Percentiles rank a stretch among this genome's conserved stretches.
Conservation (phyloP, 495 filamentous ascomycete species). For the Aspergillus heteromorphus region DNA sequence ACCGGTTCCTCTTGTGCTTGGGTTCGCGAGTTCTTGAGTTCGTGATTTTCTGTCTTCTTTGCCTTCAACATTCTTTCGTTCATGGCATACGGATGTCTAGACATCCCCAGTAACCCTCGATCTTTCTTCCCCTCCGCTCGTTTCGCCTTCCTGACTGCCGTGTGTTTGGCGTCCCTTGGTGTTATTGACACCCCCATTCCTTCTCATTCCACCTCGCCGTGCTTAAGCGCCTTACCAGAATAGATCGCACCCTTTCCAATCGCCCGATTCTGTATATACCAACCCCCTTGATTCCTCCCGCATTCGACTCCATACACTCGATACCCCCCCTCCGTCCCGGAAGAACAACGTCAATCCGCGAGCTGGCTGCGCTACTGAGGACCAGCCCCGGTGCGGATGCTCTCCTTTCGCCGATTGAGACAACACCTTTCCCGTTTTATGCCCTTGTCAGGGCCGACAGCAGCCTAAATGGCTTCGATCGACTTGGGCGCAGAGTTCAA, state of each 20-base stretch:
- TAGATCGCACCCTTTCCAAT: neutral
- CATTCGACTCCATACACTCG: neutral
- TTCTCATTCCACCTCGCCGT: neutral
- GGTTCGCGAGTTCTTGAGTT: conserved; percentile 4
- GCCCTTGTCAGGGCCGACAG: conserved; percentile 24
- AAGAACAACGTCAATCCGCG: conserved; percentile 1
- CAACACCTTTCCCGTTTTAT: conserved; percentile 19
- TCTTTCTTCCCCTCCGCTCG: conserved; percentile 13
- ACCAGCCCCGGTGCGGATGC: conserved; percentile 29
- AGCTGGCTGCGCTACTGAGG: conserved; percentile 22
- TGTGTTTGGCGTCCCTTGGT: conserved; percentile 1
- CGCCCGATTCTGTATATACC: neutral
- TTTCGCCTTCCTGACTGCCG: conserved; percentile 11
- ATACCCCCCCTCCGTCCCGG: too few species aligned
- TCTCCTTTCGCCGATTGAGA: conserved; percentile 12
- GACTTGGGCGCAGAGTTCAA: conserved; percentile 23
- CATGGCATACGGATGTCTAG: conserved; percentile 16
- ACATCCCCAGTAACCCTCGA: conserved; percentile 17
- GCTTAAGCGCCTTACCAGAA: neutral
- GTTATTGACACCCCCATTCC: conserved; percentile 2
- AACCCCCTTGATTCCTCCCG: neutral
- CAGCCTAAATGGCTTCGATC: conserved; percentile 37
- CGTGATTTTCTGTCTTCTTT: conserved; percentile 2
- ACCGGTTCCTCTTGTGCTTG: conserved; percentile 9
- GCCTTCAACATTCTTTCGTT: conserved; percentile 6